Conservation (phyloP, 2,329 filamentous ascomycete genomes). For the Arthrobotrys megalospora region DNA sequence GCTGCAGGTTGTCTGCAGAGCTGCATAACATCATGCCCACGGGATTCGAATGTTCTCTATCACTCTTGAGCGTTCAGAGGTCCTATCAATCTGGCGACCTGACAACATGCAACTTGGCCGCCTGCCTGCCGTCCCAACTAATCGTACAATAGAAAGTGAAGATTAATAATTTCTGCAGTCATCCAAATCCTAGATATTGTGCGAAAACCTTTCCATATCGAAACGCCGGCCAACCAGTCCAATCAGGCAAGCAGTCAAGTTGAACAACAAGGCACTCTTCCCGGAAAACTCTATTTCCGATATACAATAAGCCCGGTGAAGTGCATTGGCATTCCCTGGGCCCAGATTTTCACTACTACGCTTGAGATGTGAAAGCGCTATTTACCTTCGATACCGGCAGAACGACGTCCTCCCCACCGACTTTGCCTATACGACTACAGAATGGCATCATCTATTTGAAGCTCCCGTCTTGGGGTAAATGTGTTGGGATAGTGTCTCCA, state of each 20-base stretch:
- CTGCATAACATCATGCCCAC: constrained; percentile 4
- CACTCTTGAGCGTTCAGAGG: not conserved
- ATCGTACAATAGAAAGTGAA: not conserved
- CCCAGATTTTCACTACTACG: not conserved
- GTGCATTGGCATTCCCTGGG: constrained; percentile 16
- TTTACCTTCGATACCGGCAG: constrained; percentile 5
- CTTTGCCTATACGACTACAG: not conserved
- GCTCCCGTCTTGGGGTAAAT: constrained; percentile 55
- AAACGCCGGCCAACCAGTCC: constrained; percentile 12
- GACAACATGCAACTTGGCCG: not conserved
- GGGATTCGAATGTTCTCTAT: not conserved
- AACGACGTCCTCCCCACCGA: not conserved
- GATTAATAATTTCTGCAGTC: constrained; percentile 1
- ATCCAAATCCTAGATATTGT: not conserved
- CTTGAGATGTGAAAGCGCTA: constrained; percentile 3
- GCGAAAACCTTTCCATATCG: not conserved
- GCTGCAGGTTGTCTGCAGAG: not conserved
- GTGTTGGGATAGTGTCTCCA: constrained; percentile 38
- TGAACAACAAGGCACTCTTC: not conserved
- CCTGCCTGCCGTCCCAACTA: not conserved
- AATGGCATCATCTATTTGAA: constrained; percentile 52
- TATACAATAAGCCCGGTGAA: constrained; percentile 6
- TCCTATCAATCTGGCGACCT: not conserved
- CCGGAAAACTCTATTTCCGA: constrained; percentile 19
- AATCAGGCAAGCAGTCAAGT: constrained; percentile 26